Evolutionary conservation across 1,284 basidiomycete genomes (phyloP), one percentile per base, ranked within the genome.

Genomic region (Papiliotrema flavescens): DNA sequence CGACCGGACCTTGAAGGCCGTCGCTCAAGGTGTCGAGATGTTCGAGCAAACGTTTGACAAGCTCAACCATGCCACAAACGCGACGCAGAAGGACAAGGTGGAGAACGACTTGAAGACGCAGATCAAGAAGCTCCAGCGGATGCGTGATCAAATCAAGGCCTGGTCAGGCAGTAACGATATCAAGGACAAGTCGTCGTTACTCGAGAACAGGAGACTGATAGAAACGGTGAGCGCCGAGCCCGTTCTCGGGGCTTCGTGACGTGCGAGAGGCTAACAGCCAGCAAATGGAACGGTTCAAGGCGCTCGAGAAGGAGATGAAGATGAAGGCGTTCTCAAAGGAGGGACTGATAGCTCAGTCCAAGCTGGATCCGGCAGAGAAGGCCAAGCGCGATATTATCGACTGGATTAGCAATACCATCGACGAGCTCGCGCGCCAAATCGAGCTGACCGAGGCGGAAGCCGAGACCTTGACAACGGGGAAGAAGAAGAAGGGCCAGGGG

Each of bases 281-380:
- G 94, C 96, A 98, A 96, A 99, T 99, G 96, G 96, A 99, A 80
- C 92, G 91, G 72, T 99, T 99, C 84, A 99, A 99, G 73, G 95
- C 95, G 23, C 91, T 92, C 78, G 96, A 99, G 80, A 99, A 98
- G 80, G 96, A 98, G 79, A 98, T 98, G 93, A 99, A 99, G 84
- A 98, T 96, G 60, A 99, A 99, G 76, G 96, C 96, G 0, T 99
- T 98, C 79, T 98, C 94, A 32, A 99, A 98, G 77, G 96, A 98
- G 76, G 96, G 96, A 36, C 83, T 99, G 35, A 97, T 89, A 61
- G 91, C 94, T 54, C 92, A 93, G 3, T 84, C 91, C 44, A 90
- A 90, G 69, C 85, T 98, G 28, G 96, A 98, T 75, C 96, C 96
- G 48, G 92, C 90, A 73, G 92, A 96, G 59, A 91, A 95, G 79